These are phyloP conservation scores for Alternaria viburni DNA, from an alignment of 2,329 filamentous ascomycete genomes.

Conservation along the genomic window DNA sequence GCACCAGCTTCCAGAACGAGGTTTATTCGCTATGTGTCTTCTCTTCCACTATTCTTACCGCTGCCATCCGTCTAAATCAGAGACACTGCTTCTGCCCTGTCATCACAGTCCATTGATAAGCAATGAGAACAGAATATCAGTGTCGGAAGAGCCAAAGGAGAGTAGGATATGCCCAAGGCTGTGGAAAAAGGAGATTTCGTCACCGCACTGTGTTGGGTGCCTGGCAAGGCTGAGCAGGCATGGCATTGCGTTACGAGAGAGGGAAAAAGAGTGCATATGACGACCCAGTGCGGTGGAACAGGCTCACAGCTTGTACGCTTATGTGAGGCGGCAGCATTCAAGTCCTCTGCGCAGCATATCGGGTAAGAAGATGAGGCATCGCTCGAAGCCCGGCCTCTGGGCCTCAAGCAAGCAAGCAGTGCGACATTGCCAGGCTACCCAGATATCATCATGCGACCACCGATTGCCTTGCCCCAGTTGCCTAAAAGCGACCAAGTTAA, in stretches of 20 bases:
- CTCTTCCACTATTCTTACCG: constrained; percentile 22
- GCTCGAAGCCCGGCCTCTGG: background rate
- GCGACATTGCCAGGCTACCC: background rate
- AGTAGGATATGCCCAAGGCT: constrained; percentile 16
- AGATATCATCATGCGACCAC: background rate
- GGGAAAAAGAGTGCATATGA: background rate
- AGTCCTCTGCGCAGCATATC: background rate
- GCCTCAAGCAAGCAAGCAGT: background rate
- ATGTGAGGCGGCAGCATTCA: background rate
- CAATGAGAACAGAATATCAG: background rate
- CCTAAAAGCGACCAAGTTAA: background rate
- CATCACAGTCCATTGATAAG: constrained; percentile 1
- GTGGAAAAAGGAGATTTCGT: constrained; percentile 26
- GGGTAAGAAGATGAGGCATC: background rate
- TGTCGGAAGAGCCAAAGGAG: constrained; percentile 9
- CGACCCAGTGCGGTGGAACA: background rate
- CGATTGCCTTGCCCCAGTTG: background rate
- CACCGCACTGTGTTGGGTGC: constrained; percentile 26
- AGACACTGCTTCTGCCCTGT: constrained; percentile 26
- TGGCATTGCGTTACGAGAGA: background rate
- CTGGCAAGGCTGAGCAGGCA: background rate
- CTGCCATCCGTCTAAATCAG: constrained; percentile 19
- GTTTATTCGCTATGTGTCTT: constrained; percentile 19
- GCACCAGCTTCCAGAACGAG: background rate
- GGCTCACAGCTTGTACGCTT: background rate